Conservation (phyloP, 345 rosid genomes). For the Ceriops decandra region DNA sequence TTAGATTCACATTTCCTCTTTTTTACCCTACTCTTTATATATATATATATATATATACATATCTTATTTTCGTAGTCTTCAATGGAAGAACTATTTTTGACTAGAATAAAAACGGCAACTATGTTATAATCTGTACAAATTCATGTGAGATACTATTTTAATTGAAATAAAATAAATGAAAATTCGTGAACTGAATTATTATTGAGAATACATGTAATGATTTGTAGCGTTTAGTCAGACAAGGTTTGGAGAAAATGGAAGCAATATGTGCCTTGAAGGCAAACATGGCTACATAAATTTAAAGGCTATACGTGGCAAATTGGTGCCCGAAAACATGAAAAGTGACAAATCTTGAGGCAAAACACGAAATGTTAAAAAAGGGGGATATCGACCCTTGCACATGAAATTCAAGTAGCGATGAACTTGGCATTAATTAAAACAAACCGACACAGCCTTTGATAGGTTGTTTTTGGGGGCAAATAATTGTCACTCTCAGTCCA, state of each 20-base stretch:
- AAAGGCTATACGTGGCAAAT: neutral
- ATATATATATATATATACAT: too few relatives aligned
- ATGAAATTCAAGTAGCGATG: too few relatives aligned
- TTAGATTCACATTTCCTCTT: neutral
- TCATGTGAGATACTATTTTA: too few relatives aligned
- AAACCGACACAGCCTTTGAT: neutral
- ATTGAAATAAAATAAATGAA: too few relatives aligned
- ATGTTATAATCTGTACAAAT: too few relatives aligned
- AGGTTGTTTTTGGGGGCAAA: neutral
- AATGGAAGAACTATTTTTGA: neutral
- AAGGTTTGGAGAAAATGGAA: too few relatives aligned
- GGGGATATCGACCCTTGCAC: neutral
- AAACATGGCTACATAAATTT: neutral
- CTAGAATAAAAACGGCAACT: neutral
- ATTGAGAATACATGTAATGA: too few relatives aligned
- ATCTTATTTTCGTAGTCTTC: neutral
- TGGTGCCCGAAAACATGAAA: neutral
- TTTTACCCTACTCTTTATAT: neutral
- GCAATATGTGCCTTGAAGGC: neutral
- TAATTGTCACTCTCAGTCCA: neutral
- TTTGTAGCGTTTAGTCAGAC: too few relatives aligned
- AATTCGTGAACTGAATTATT: too few relatives aligned
- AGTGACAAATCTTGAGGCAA: neutral
- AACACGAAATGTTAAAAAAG: neutral
- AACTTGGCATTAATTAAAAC: neutral